A percentile compares a stretch with the other conserved stretches of the same genome.
Conservation (phyloP, 2,329 filamentous ascomycete genomes). For the Cladosporium austrohemisphaericum region DNA sequence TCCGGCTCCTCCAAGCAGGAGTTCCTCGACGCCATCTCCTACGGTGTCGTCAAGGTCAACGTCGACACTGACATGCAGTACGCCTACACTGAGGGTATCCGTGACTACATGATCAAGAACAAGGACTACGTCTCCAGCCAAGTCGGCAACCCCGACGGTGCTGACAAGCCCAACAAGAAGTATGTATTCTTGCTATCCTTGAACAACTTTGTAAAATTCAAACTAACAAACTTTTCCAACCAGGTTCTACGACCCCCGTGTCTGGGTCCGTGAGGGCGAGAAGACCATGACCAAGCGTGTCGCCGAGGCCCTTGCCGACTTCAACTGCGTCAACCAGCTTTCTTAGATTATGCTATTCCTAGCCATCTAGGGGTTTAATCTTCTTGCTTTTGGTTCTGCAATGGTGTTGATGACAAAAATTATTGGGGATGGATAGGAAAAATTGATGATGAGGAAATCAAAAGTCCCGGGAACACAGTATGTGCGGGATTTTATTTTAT, state of each 20-base stretch:
- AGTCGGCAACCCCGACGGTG: conserved; percentile 92
- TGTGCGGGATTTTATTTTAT: neutral
- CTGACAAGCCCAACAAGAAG: conserved; percentile 99
- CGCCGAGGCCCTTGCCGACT: conserved; percentile 78
- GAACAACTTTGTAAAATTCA: neutral
- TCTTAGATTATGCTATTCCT: conserved; percentile 1
- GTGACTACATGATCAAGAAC: conserved; percentile 91
- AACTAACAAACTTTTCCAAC: conserved; percentile 11
- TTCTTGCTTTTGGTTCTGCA: neutral
- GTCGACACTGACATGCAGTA: conserved; percentile 97
- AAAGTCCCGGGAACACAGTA: too few relatives aligned
- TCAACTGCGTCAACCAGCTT: conserved; percentile 76
- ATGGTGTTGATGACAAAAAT: neutral
- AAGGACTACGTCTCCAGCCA: conserved; percentile 86
- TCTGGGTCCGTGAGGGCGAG: conserved; percentile 96
- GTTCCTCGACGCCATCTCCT: conserved; percentile 80
- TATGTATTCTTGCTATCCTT: conserved; percentile 16
- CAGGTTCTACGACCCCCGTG: conserved; percentile 65
- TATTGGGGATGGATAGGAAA: conserved; percentile 1
- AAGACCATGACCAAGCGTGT: conserved; percentile 90
- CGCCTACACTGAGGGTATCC: conserved; percentile 87
- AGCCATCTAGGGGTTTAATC: too few relatives aligned
- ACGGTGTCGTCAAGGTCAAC: conserved; percentile 99
- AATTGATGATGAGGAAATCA: conserved; percentile 1
- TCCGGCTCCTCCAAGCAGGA: conserved; percentile 88